Base-by-base conservation (phyloP, 225 moss, liverwort and hornwort species). In the Lunularia cruciata region DNA sequence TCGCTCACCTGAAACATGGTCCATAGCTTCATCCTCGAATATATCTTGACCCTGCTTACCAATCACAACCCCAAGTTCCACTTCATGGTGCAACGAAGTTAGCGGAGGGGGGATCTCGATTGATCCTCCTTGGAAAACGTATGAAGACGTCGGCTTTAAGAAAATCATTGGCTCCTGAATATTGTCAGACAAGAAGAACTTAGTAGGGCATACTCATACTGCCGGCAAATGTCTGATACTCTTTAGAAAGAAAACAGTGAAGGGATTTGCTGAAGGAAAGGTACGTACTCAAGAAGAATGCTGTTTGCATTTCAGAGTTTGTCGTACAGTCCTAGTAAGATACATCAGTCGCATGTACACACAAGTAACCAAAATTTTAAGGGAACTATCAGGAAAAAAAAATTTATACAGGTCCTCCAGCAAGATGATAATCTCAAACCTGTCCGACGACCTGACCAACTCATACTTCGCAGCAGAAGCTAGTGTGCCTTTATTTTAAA, bases 101-200 rank as follows among this genome's bases (percentile, higher is more conserved):
- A 88, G 78, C 11, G 90, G 73, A 6, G 83, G 69, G 5, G 92
- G 92, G 60, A 93, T 87, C 72, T 93, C 92, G 46, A 93, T 85
- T 62, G 76, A 63, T 30, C 83, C 83, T 35, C 92, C 92, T 75
- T 88, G 84, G 55, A 81, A 69, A 3, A 93, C 78, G 69, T 90
- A 93, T 4, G 92, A 93, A 12, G 92, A 93, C 25, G 92, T 93
- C n/a, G 92, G 92, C 81, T 93, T 90, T 79, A 93, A 76, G 47
- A 93, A 93, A 42, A 90, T 84, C 49, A 93, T 70, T 42, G 92
- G 92, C 62, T 87, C 90, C 84, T 85, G 81, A 48, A 25, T 9
- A 25, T 47, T 5, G 32, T 26, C 18, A 63, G 2, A 31, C 30
- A 5, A 65, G 46, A 47, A 2, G 28, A 28, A 51, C 22, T 40